Base-by-base conservation (phyloP, 2,329 filamentous ascomycete genomes). In the Penicillium janthinellum region DNA sequence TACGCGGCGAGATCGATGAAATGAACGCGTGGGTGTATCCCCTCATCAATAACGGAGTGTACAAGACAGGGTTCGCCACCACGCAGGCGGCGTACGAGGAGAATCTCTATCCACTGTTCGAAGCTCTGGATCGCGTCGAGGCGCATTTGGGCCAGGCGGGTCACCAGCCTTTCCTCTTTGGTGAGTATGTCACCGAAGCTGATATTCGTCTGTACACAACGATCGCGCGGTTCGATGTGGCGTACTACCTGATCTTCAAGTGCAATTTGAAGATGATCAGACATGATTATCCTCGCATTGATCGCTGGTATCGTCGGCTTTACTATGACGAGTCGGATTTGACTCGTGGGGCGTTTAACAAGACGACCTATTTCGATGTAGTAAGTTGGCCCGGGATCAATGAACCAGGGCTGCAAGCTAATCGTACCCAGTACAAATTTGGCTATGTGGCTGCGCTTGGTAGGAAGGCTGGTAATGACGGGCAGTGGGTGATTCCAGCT, bases 191-290 rank as follows among this genome's bases (percentile, higher is more conserved):
- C 63, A 95, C 91, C 1, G 91, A 96, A 78, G 90, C 88, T 0
- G 91, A 95, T 71, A 82, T 95, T 51, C 77, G 91, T 44, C 78
- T 95, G 71, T 89, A 84, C 67, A 85, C 88, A 20, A 90, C 88
- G 0, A 79, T 90, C 39, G 82, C 88, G 54, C 83, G 88, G 1
- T 90, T 90, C 64, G 88, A 91, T 64, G 78, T 83, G 44, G 88
- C 89, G 64, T 94, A 94, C 74, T 88, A 94, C 64, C 88, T 90
- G 73, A 88, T 93, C 77, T 94, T 94, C 82, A 90, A 90, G 78
- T 89, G 86, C 66, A 89, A 89, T 61, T 68, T 88, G 17, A 85
- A 83, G 67, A 86, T 84, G 67, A 86, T 90, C 59, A 78, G 86
- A 3, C 80, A 87, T 64, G 85, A 88, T 66, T 89, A 86, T 63